These are phyloP conservation scores for Panicum virgatum DNA, from an alignment of 202 grass and related monocot genomes.

Conservation along the genomic window DNA sequence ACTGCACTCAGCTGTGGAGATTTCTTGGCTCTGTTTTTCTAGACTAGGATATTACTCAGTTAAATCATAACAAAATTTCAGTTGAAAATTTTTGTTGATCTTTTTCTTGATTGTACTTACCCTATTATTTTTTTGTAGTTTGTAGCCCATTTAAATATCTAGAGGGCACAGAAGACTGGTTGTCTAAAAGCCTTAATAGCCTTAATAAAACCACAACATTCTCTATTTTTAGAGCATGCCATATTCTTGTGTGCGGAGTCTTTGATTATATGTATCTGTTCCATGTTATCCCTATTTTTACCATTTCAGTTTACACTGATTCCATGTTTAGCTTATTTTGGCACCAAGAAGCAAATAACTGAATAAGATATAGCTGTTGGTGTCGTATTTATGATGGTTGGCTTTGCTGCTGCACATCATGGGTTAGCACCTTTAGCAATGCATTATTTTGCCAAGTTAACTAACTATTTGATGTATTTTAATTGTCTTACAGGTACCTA, in stretches of 20 bases:
- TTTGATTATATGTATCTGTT: background rate
- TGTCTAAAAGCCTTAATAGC: background rate
- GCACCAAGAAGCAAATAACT: constrained; percentile 27
- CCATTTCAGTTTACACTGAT: constrained; percentile 7
- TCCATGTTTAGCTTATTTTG: constrained; percentile 23
- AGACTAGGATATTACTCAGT: background rate
- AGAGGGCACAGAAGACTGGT: background rate
- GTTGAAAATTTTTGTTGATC: background rate
- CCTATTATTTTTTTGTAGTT: background rate
- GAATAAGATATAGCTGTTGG: background rate
- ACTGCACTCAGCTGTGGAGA: background rate
- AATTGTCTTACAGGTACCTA: constrained; percentile 58
- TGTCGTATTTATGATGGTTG: background rate
- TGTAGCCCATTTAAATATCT: background rate
- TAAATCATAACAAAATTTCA: constrained; percentile 5
- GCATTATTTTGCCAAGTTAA: background rate
- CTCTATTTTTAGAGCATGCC: background rate
- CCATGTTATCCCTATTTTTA: background rate
- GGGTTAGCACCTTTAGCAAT: background rate
- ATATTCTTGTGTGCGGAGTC: background rate
- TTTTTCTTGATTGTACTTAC: background rate
- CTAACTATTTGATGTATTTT: background rate
- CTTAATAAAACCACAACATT: background rate
- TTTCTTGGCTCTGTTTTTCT: constrained; percentile 7
- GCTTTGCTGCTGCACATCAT: background rate